Evolutionary conservation across 148 eudicot genomes (phyloP), one percentile per base, ranked within the genome.

Genomic region (Cornus florida): DNA sequence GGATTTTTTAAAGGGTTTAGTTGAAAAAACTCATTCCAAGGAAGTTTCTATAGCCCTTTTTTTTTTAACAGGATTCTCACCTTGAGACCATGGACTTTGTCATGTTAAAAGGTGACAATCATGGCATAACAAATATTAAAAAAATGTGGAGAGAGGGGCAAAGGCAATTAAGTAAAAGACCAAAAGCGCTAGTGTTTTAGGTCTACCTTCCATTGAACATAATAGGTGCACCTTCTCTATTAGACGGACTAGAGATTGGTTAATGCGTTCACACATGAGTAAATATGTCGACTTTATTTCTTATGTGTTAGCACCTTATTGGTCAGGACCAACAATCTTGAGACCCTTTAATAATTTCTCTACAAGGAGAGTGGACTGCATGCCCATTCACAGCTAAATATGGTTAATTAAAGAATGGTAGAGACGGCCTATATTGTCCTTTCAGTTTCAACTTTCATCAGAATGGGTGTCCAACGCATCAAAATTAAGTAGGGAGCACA

Each of bases 31-130:
- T 74, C 68, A 80, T 79, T 80, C 77, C 82, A 67, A 86, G 31
- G 86, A 86, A 83, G 82, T 74, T 86, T 86, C 85, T 66, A 70
- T 77, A 19, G 75, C 70, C 39, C 57, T 72, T 75, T 81, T 35
- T 35, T 35, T 35, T 35, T 43, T 43, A 43, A 73, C 33, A 43
- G 82, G 23, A 77, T 43, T 78, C 80, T 72, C 84, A 65, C 78
- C 76, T 82, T 82, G 82, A 82, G 80, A 78, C 71, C 82, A 74
- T 62, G 48, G 74, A 70, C 67, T 60, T 70, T 77, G 69, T 39
- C 56, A 12, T 69, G 31, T 28, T 35, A 69, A 85, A 69, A 68
- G 72, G 78, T 64, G 9, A 71, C 79, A 79, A 56, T 43, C 48
- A 43, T 48, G 46, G 50, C 35, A 59, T 13, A 74, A n/a, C 17